phyloP scores from a whole-genome alignment of 495 filamentous ascomycete species.

The Aspergillus cavernicola region DNA sequence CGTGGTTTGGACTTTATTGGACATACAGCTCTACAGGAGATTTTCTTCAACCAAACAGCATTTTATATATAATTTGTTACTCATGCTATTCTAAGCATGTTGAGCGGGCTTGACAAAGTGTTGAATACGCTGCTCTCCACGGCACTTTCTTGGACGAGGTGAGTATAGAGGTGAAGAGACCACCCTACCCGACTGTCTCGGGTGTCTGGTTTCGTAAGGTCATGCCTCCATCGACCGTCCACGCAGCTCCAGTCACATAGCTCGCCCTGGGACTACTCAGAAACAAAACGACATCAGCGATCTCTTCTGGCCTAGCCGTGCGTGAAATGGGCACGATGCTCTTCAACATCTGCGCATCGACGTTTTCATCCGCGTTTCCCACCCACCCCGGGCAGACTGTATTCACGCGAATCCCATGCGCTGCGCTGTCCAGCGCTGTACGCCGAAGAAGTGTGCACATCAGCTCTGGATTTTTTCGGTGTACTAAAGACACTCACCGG shows the following conservation, averaged over 20 bases:
- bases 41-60: too few relatives aligned
- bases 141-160: too few relatives aligned
- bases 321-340: conserved; percentile 1
- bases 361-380: background rate
- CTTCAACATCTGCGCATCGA: background rate
- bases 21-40: too few relatives aligned
- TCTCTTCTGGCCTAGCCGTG: conserved; percentile 3
- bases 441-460: background rate
- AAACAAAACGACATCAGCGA: conserved; percentile 8
- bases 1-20: too few relatives aligned
- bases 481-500: background rate
- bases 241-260: conserved; percentile 11
- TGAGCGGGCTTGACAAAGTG: too few relatives aligned
- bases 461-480: background rate
- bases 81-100: too few relatives aligned
- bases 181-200: too few relatives aligned
- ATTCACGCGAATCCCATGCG: conserved; percentile 3
- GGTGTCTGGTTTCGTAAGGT: too few relatives aligned
- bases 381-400: background rate
- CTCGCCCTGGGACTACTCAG: conserved; percentile 8
- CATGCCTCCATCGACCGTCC: conserved; percentile 10
- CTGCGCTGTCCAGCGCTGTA: conserved; percentile 1
- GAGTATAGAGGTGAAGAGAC: too few relatives aligned
- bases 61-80: too few relatives aligned
- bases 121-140: too few relatives aligned